Base-by-base conservation (phyloP, 768 basidiomycete species). In the Russula vinacea region DNA sequence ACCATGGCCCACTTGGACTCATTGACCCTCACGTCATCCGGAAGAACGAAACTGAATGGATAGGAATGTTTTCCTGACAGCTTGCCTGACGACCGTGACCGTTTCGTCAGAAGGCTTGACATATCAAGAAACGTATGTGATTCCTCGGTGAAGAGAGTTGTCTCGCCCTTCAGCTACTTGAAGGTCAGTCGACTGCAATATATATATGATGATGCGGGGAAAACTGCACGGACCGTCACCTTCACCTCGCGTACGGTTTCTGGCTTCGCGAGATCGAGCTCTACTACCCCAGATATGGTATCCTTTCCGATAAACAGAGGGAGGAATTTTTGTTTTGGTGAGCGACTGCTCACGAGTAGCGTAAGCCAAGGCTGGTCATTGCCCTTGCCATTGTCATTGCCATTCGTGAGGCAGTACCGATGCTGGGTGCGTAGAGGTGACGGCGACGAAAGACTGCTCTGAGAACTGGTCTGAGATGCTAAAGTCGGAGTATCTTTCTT, bases 251-350 rank as follows among this genome's bases (percentile, higher is more conserved):
- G 83, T 53, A 80, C 71, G 13, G 75, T 78, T 58, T 84, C 81
- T 16, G 79, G 72, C 68, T 81, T 82, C 64, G 77, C 75, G 42
- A 83, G 73, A 58, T 83, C 78, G 33, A 85, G 68, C 67, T 81
- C 79, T 2, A 85, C 82, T 9, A 73, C 71, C 24, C 86, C 85
- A 2, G 78, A 69, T 58, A 88, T 75, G 16, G 67, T 63, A 69
- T 87, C 83, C 16, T 77, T 79, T 64, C 81, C 76, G 53, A 77
- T 70, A 67, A 81, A 84, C 26, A 77, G 69, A 22, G 83, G 84
- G 35, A 78, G 72, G 10, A 75, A 76, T 22, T 75, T 67, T 0
- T 79, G 57, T 2, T 66, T 73, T 9, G 74, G 71, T 26, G 78
- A 73, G 39, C 82, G 78, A 68, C 80, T 83, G 54, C 72, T 73